These are phyloP conservation scores for Didymella pinodella DNA, from an alignment of 2,329 filamentous ascomycete genomes.

Conservation along the genomic window DNA sequence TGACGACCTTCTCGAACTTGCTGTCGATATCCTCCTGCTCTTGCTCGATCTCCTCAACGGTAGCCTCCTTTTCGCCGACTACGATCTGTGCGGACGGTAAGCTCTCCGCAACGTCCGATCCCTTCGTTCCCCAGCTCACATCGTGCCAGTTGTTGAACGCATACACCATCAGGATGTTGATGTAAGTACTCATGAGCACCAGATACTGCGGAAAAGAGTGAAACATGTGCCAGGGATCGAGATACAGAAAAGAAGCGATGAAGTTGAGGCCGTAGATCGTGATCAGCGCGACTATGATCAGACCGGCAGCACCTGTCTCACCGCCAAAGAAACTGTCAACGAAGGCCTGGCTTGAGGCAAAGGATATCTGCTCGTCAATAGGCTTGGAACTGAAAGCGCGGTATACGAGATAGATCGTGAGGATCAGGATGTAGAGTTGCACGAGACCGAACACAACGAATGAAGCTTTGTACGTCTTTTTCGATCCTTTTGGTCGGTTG, in stretches of 20 bases:
- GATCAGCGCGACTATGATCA: neutral
- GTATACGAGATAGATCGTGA: conserved; percentile 83
- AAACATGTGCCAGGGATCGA: conserved; percentile 99
- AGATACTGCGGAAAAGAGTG: conserved; percentile 95
- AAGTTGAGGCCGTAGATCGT: neutral
- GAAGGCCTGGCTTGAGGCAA: conserved; percentile 70
- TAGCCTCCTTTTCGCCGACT: conserved; percentile 67
- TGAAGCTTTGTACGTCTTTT: conserved; percentile 85
- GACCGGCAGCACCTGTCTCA: conserved; percentile 59
- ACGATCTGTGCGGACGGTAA: conserved; percentile 85
- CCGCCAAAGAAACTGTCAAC: conserved; percentile 74
- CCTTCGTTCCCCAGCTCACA: conserved; percentile 98
- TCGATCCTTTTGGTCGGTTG: conserved; percentile 90
- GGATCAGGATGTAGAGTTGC: conserved; percentile 83
- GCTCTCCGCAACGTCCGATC: conserved; percentile 86
- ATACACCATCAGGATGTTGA: conserved; percentile 98
- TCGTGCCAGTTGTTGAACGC: conserved; percentile 99
- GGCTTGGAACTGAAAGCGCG: conserved; percentile 70
- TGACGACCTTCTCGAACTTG: conserved; percentile 91
- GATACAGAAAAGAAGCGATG: conserved; percentile 73
- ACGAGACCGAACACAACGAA: conserved; percentile 85
- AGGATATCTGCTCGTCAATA: conserved; percentile 65
- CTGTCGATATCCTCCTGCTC: conserved; percentile 96
- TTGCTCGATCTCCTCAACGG: conserved; percentile 89
- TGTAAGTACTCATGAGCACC: conserved; percentile 90